Base-by-base conservation (phyloP, 306 rosid genomes). In the Abrus pulchellus region DNA sequence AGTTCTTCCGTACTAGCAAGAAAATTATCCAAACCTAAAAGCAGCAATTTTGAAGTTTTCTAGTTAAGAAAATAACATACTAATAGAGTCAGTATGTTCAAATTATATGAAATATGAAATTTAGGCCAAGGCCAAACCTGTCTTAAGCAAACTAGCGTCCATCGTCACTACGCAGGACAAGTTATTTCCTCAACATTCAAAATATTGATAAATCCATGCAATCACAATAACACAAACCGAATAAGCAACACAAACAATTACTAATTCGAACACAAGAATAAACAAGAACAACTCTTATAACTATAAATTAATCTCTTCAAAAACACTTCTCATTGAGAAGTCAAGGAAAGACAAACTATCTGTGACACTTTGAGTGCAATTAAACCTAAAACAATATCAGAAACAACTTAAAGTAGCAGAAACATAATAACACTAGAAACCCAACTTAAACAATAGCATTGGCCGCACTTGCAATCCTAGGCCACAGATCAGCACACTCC, bases 401-500 rank as follows among this genome's bases (percentile, higher is more conserved):
- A 41, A 60, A 59, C 27, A 10, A 65, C 4, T 72, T 30, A 3
- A 72, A 69, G 56, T 2, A 54, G 30, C 5, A 44, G 6, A 72
- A 76, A 60, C 75, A 78, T 2, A 20, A 44, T 47, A 11, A 66
- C 12, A 75, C 28, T 36, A 64, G 30, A 64, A 55, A 33, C 44
- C 34, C 43, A 3, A 30, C 69, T 86, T 75, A 94, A 33, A 89
- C 98, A 7, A 94, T 90, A 0, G 98, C 98, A 32, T 94, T 94
- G 30, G 98, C 96, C 1, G 98, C 98, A 88, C 97, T 94, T 0
- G 98, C 98, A 80, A 94, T 94, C 71, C 97, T 94, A 0, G 98
- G 98, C 98, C 94, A 92, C 29, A 94, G 85, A 89, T 94, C 98
- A 4, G 98, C 97, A 5, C 98, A 94, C 69, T 94, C 98, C 85